Conservation (phyloP, 345 rosid genomes). For the Gossypium thurberi region DNA sequence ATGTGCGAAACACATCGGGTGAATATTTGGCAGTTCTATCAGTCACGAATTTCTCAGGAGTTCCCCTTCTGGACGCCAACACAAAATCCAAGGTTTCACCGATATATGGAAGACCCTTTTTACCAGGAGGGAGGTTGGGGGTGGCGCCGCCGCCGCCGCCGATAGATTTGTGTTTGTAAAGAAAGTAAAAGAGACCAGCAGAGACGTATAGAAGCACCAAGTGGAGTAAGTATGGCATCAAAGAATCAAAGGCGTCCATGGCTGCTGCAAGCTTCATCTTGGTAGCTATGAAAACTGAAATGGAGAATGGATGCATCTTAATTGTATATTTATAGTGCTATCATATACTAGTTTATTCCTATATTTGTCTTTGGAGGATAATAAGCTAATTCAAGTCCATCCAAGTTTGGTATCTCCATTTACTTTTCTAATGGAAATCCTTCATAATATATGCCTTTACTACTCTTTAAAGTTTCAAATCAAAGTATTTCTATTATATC, state of each 20-base stretch:
- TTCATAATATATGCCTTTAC: not conserved
- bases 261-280: not conserved
- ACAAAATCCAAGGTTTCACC: constrained; percentile 22
- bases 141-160: not conserved
- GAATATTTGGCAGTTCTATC: constrained; percentile 27
- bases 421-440: not conserved
- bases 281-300: not conserved
- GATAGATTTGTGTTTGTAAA: constrained; percentile 1
- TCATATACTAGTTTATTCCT: not conserved
- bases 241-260: constrained; percentile 2
- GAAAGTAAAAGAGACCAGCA: not conserved
- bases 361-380: not conserved
- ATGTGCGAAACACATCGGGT: constrained; percentile 21
- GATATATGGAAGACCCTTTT: constrained; percentile 19
- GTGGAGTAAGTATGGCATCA: constrained; percentile 17
- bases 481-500: too few species aligned
- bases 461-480: too few species aligned
- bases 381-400: not conserved
- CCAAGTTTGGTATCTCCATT: not conserved
- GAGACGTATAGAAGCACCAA: constrained; percentile 13
- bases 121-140: constrained; percentile 14
- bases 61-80: constrained; percentile 9
- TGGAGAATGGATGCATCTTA: not conserved
- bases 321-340: not conserved
- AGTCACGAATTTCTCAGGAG: constrained; percentile 20